A percentile compares a stretch with the other conserved stretches of the same genome.
These are phyloP conservation scores for Backusella macrospora DNA, from an alignment of 192 early-diverging fungal genomes.

Conservation along the genomic window DNA sequence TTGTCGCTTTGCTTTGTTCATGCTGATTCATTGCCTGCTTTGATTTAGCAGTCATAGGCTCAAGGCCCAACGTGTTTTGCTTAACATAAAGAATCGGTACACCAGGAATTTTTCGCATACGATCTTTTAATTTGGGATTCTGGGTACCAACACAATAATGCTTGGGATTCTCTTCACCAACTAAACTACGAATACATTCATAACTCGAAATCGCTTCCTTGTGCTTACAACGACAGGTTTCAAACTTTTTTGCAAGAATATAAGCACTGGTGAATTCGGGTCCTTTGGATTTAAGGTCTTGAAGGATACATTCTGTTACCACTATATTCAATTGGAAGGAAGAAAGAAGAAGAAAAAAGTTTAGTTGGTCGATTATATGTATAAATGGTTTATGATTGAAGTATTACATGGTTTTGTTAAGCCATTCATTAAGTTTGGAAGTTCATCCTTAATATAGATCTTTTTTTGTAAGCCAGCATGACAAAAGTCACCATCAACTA, in stretches of 20 bases:
- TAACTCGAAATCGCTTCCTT: slow-evolving; percentile 59
- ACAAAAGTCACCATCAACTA: slow-evolving; percentile 86
- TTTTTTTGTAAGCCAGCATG: slow-evolving; percentile 64
- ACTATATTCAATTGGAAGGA: slow-evolving; percentile 20
- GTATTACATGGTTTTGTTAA: slow-evolving; percentile 65
- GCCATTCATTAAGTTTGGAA: slow-evolving; percentile 70
- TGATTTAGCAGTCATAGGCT: slow-evolving; percentile 66
- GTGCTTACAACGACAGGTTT: slow-evolving; percentile 83
- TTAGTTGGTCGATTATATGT: background rate
- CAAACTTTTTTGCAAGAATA: slow-evolving; percentile 65
- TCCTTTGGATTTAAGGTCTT: slow-evolving; percentile 69
- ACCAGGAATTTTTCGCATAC: slow-evolving; percentile 72
- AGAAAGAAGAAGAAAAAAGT: slow-evolving; percentile 14
- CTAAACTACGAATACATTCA: slow-evolving; percentile 75
- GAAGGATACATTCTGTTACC: slow-evolving; percentile 73
- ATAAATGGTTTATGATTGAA: background rate
- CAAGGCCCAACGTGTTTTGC: slow-evolving; percentile 76
- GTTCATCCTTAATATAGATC: slow-evolving; percentile 60
- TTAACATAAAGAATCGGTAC: slow-evolving; percentile 79
- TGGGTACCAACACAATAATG: slow-evolving; percentile 89
- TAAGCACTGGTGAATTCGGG: slow-evolving; percentile 63
- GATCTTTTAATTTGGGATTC: slow-evolving; percentile 62
- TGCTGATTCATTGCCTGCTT: slow-evolving; percentile 47
- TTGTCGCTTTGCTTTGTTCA: slow-evolving; percentile 45
- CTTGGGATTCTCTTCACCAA: slow-evolving; percentile 75